Base-by-base conservation (phyloP, 345 rosid genomes). In the Rhizophora apiculata region DNA sequence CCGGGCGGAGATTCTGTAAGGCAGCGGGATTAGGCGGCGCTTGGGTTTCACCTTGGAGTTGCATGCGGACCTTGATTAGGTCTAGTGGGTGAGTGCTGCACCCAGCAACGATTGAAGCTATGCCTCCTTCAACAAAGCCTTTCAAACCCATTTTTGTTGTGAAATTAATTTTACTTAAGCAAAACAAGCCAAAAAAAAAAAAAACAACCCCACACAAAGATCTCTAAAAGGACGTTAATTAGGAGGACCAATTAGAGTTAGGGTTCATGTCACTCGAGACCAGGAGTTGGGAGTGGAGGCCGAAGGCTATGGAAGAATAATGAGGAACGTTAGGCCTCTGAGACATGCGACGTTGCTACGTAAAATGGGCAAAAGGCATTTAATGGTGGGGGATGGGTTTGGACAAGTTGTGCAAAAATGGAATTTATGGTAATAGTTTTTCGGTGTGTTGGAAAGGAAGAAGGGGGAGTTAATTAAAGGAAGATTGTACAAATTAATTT, bases 121-220 rank as follows among this genome's bases (percentile, higher is more conserved):
- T 79, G 39, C 98, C 98, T 70, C 98, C 98, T 79, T 92, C 97
- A 18, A 85, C 92, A 34, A 92, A 92, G 1, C 94, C 96, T 77
- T 91, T 92, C 3, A 85, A 72, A 53, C 93, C 96, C 97, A 92
- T 91, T 9, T 26, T 46, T 55, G 3, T 3, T 1, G 8, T 0
- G 21, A 6, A 54, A 21, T 54, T 24, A 54, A 54, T 20, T 27
- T 27, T 8, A 20, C 30, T 8, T 22, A 55, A 3, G 37, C 9
- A 0, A 1, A 34, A 7, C 37, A 34, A 34, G 37, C 10, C 37
- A 34, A 34, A 11, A 21, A 39, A 3, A 15, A 43, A 13, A 43
- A 15, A 11, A 11, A 43, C 18, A 43, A 3, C 15, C 49, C 49
- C 15, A 24, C 24, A 15, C 49, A 13, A 13, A 43, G 49, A 43